Evolutionary conservation across 345 rosid species (phyloP).

Genomic region (Luvunga scandens): DNA sequence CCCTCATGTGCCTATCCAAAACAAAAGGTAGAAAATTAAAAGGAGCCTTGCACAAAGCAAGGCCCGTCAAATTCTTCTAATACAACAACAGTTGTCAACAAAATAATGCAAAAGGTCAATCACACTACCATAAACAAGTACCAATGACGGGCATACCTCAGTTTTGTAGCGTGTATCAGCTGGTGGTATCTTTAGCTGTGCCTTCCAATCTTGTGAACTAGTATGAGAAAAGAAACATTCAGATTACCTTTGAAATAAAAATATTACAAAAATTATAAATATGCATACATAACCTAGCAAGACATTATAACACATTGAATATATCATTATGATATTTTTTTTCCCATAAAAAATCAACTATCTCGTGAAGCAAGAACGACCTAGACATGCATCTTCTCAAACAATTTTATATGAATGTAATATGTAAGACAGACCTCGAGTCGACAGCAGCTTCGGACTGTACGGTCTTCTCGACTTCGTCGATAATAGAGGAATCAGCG

Average conservation of each 20-base stretch:
- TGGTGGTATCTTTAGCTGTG: constrained; percentile 66
- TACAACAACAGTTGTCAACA: neutral
- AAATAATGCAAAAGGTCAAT: neutral
- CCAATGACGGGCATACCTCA: constrained; percentile 53
- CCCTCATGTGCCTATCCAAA: neutral
- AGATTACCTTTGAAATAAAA: neutral
- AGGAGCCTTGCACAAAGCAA: neutral
- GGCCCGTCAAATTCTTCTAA: neutral
- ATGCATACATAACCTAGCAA: neutral
- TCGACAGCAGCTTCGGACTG: constrained; percentile 72
- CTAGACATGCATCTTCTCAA: too few relatives aligned
- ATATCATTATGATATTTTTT: too few relatives aligned
- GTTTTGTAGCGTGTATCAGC: constrained; percentile 77
- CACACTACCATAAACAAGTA: neutral
- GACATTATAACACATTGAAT: too few relatives aligned
- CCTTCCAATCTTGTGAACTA: constrained; percentile 93
- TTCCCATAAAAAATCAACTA: too few relatives aligned
- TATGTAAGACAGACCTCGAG: constrained; percentile 47
- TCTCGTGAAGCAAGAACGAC: too few relatives aligned
- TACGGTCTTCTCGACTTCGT: constrained; percentile 78
- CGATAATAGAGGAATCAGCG: constrained; percentile 34
- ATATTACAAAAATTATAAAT: neutral
- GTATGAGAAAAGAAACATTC: neutral
- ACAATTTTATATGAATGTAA: neutral
- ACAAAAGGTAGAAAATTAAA: neutral